Evolutionary conservation across 139 green algal genomes (phyloP).

Genomic region (Auxenochlorella pyrenoidosa): DNA sequence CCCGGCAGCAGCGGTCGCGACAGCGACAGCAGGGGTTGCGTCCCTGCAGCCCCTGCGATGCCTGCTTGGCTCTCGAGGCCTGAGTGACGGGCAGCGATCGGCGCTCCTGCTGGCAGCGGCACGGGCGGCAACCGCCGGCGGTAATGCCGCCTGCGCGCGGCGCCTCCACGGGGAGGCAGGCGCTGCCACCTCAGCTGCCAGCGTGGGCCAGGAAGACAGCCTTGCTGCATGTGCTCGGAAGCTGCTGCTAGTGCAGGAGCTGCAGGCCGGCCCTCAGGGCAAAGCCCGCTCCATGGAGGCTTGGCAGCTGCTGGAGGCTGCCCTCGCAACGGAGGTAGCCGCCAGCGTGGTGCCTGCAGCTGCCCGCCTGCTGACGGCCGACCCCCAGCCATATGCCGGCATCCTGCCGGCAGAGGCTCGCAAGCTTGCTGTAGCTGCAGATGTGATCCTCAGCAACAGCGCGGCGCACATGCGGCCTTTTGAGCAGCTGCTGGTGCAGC

Average conservation of each 20-base stretch:
- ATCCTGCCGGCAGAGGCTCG: neutral
- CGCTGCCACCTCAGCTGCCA: neutral
- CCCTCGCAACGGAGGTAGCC: neutral
- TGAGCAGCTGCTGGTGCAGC: conserved; percentile 28
- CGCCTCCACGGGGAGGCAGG: neutral
- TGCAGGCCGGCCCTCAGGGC: neutral
- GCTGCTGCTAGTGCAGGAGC: neutral
- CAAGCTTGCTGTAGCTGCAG: neutral
- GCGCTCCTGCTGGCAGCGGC: conserved; percentile 7
- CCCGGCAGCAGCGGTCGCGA: no score
- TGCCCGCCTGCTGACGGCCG: conserved; percentile 15
- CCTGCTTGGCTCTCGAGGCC: neutral
- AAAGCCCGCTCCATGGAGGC: neutral
- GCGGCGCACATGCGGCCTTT: neutral
- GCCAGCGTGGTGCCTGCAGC: neutral
- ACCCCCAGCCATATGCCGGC: no score
- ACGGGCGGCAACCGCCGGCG: neutral
- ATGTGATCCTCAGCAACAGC: no score
- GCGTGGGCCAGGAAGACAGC: neutral
- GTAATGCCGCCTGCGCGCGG: neutral
- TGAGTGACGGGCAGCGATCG: neutral
- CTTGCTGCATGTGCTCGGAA: neutral
- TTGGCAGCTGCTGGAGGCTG: conserved; percentile 34
- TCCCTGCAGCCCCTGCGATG: neutral
- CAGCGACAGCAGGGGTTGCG: no score